Conservation (phyloP, 1,139 yeast species). For the Meyerozyma smithsonii region DNA sequence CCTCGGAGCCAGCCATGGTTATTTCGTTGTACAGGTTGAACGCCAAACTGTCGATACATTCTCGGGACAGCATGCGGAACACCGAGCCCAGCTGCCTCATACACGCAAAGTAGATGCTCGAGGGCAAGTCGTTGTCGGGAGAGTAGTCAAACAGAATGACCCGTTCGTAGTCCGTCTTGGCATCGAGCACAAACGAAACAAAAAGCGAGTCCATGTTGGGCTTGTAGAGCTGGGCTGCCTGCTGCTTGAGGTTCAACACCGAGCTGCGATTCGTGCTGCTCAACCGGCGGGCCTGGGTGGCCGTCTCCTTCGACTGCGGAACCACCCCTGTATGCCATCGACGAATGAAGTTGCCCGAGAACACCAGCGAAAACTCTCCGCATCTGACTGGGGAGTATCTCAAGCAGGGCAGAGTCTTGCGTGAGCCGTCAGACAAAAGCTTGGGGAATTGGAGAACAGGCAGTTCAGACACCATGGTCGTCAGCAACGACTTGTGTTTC, state of each 20-base stretch:
- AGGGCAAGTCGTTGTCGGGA: conserved; percentile 43
- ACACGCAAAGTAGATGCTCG: conserved; percentile 63
- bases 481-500: conserved; percentile 7
- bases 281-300: conserved; percentile 1
- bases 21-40: conserved; percentile 74
- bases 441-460: conserved; percentile 68
- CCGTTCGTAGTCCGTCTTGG: conserved; percentile 71
- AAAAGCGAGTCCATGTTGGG: conserved; percentile 53
- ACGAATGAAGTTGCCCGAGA: conserved; percentile 71
- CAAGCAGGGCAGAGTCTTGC: conserved; percentile 60
- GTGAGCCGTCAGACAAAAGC: conserved; percentile 59
- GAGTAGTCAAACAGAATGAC: conserved; percentile 84
- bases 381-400: conserved; percentile 63
- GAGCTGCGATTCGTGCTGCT: conserved; percentile 8
- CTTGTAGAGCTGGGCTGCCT: conserved; percentile 33
- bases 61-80: conserved; percentile 71
- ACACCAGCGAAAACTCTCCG: conserved; percentile 77
- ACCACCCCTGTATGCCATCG: conserved; percentile 76
- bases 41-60: conserved; percentile 57
- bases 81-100: conserved; percentile 89
- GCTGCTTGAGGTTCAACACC: conserved; percentile 27
- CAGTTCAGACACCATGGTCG: conserved; percentile 36
- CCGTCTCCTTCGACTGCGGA: conserved; percentile 28
- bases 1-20: conserved; percentile 61
- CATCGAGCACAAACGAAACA: conserved; percentile 73